These are phyloP conservation scores for Gigaspora rosea DNA, from an alignment of 192 early-diverging fungal species.

Conservation along the genomic window DNA sequence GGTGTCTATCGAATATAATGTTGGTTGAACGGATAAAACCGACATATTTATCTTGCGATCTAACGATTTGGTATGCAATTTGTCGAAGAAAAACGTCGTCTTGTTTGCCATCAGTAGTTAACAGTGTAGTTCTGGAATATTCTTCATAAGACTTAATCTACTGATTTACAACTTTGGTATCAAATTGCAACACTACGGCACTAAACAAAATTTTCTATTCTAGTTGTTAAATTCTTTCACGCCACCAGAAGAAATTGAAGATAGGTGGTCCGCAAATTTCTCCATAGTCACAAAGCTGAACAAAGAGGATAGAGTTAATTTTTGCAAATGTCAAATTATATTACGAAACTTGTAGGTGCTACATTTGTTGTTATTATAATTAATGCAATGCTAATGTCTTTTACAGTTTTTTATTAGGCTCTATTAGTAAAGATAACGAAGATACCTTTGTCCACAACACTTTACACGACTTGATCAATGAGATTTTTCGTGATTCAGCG, in stretches of 20 bases:
- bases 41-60: conserved; percentile 20
- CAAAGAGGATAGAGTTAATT: conserved; percentile 15
- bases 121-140: conserved; percentile 12
- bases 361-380: conserved; percentile 14
- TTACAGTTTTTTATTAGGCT: conserved; percentile 14
- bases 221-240: conserved; percentile 26
- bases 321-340: conserved; percentile 23
- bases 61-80: conserved; percentile 14
- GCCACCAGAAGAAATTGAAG: conserved; percentile 23
- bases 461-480: conserved; percentile 24
- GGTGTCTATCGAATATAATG: conserved; percentile 30
- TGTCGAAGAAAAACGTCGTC: conserved; percentile 22
- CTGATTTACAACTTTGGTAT: conserved; percentile 14
- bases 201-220: conserved; percentile 23
- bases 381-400: conserved; percentile 23
- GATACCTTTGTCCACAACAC: conserved; percentile 21
- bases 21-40: conserved; percentile 25
- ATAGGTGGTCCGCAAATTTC: conserved; percentile 21
- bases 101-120: conserved; percentile 15
- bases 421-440: conserved; percentile 15
- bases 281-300: conserved; percentile 17
- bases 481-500: conserved; percentile 7
- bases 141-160: conserved; percentile 28
- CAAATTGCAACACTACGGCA: conserved; percentile 11
- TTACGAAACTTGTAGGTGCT: conserved; percentile 19